Conservation (phyloP, 768 basidiomycete genomes). For the Epithele typhae region DNA sequence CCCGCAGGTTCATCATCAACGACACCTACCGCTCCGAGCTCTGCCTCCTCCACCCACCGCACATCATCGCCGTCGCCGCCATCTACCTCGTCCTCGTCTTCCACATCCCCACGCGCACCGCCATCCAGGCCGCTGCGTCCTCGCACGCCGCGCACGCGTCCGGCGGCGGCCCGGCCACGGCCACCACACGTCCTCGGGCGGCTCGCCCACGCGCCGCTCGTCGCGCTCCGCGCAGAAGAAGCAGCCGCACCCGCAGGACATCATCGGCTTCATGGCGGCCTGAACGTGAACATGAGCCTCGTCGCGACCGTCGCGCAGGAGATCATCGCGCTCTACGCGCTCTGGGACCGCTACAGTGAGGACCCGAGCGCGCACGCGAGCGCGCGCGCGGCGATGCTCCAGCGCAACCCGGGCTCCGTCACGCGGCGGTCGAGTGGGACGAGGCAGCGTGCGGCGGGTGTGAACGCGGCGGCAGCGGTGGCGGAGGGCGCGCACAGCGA, state of each 20-base stretch:
- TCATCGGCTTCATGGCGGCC: constrained; percentile 79
- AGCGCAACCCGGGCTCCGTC: constrained; percentile 1
- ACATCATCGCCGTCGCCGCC: constrained; percentile 88
- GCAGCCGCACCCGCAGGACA: constrained; percentile 50
- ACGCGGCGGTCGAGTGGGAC: constrained; percentile 21
- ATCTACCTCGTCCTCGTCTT: constrained; percentile 85
- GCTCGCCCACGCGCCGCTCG: constrained; percentile 45
- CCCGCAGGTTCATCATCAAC: constrained; percentile 86
- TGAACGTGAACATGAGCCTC: constrained; percentile 81
- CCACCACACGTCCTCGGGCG: constrained; percentile 7
- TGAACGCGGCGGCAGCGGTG: constrained; percentile 23
- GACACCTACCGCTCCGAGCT: constrained; percentile 93
- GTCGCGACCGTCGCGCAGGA: constrained; percentile 87
- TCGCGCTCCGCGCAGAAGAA: constrained; percentile 38
- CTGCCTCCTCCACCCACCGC: constrained; percentile 92
- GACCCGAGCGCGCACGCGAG: constrained; percentile 35
- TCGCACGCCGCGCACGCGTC: constrained; percentile 16
- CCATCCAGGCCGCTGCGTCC: constrained; percentile 36
- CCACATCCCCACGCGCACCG: constrained; percentile 51
- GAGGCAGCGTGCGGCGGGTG: constrained; percentile 23
- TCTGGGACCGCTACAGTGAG: constrained; percentile 84
- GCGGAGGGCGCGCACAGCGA: constrained; percentile 14
- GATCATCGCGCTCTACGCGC: constrained; percentile 82
- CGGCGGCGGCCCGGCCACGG: constrained; percentile 4
- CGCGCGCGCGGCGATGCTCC: constrained; percentile 16